Base-by-base conservation (phyloP, 2,329 filamentous ascomycete genomes). In the Phialophora expanda region DNA sequence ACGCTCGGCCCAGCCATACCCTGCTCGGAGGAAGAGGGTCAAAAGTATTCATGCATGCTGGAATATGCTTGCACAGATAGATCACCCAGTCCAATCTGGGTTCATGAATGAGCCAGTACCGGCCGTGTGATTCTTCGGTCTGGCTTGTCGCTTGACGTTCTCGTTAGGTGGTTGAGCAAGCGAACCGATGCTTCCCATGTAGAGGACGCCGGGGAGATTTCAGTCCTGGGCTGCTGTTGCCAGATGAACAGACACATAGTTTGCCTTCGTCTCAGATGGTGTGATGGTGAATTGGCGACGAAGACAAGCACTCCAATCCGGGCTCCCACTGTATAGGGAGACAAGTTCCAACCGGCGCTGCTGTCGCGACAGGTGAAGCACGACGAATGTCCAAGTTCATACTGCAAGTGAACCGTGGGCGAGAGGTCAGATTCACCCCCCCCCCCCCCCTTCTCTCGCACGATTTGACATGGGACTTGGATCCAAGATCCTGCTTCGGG, bases 11-110 rank as follows among this genome's bases (percentile, higher is more conserved):
- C 6, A 26, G 24, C 17, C 46, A 51, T 51, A 17, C 48, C 48
- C 1, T 26, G 48, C 22, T 26, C 3, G 9, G 11, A 12, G 48
- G 48, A 51, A 51, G 24, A 17, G 24, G 48, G 9, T 51, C 48
- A 60, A 62, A 56, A 56, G 22, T 62, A 55, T 30, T 26, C 51
- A 54, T 55, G 56, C 53, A 26, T 24, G 55, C 32, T 55, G 51
- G 55, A n/a, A 7, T 56, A 34, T 56, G 28, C 34, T n/a, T 56
- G 22, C n/a, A 56, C 32, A 51, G 22, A 26, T 51, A 28, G 48
- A 28, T 51, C 48, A 24, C 24, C 48, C 22, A 51, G 24, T 22
- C 22, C 12, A 8, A 51, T 14, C 48, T 51, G 48, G 48, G 48
- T 51, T 51, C 48, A 11, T 26, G 48, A 28, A 51, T 28, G 48